Conservation (phyloP, 164 flowering plant species). For the Magnolia sinica region DNA sequence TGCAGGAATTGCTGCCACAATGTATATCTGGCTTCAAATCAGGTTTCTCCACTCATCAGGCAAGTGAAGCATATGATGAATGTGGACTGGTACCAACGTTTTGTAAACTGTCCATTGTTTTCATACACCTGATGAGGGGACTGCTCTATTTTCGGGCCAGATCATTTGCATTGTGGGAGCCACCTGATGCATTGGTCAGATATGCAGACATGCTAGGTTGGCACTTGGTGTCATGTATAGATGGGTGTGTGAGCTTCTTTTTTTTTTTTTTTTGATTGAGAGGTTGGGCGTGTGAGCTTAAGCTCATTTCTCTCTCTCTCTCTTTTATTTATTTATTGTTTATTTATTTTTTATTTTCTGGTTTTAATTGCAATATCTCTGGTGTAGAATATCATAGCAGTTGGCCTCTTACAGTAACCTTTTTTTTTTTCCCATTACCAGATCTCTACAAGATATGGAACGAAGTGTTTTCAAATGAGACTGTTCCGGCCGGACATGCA, state of each 20-base stretch:
- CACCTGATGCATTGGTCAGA: neutral
- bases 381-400: too few species aligned
- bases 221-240: neutral
- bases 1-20: too few species aligned
- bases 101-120: neutral
- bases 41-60: neutral
- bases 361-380: too few species aligned
- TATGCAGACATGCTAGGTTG: too few species aligned
- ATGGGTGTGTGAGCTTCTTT: neutral
- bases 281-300: neutral
- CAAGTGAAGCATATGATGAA: neutral
- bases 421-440: constrained; percentile 20
- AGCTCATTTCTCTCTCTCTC: neutral
- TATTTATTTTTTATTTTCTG: too few species aligned
- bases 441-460: constrained; percentile 75
- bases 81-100: neutral
- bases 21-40: too few species aligned
- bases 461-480: constrained; percentile 48
- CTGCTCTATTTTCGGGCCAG: too few species aligned
- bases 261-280: too few species aligned
- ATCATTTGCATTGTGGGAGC: neutral
- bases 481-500: constrained; percentile 41
- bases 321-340: too few species aligned
- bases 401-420: too few species aligned
- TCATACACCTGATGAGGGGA: neutral